Conservation (phyloP, 805 yeast genomes). For the Candida palmyrensis region DNA sequence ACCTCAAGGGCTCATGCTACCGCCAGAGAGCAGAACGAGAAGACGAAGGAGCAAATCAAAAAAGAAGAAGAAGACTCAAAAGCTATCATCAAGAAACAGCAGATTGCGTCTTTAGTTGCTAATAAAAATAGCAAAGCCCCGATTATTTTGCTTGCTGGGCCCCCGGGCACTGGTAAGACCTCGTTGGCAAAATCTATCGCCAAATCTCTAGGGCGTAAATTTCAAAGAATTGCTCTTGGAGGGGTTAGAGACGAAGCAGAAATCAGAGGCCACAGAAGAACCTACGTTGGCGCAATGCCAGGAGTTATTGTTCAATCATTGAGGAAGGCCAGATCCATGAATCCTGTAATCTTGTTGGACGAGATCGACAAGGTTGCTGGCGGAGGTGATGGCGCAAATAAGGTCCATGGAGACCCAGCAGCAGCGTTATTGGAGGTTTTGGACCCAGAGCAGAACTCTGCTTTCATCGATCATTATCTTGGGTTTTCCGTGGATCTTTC, state of each 20-base stretch:
- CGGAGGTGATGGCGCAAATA: slow-evolving; percentile 37
- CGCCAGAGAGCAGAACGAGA: slow-evolving; percentile 16
- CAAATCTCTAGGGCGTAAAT: slow-evolving; percentile 61
- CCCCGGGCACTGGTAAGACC: slow-evolving; percentile 93
- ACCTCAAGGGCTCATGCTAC: slow-evolving; percentile 19
- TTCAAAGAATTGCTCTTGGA: slow-evolving; percentile 79
- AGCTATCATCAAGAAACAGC: background rate
- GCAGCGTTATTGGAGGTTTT: slow-evolving; percentile 84
- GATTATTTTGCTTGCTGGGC: slow-evolving; percentile 77
- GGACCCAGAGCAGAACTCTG: slow-evolving; percentile 82
- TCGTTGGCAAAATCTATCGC: slow-evolving; percentile 83
- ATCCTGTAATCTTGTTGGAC: slow-evolving; percentile 78
- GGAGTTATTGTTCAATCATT: slow-evolving; percentile 75
- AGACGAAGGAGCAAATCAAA: slow-evolving; percentile 9
- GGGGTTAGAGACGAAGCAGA: slow-evolving; percentile 89
- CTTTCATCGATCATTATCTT: slow-evolving; percentile 76
- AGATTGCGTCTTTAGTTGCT: slow-evolving; percentile 10
- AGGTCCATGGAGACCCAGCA: slow-evolving; percentile 78
- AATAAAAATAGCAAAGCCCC: slow-evolving; percentile 53
- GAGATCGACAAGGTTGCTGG: slow-evolving; percentile 79
- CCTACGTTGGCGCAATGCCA: slow-evolving; percentile 91
- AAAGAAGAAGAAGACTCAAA: slow-evolving; percentile 3
- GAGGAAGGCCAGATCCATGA: slow-evolving; percentile 70
- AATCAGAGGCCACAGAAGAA: slow-evolving; percentile 84
- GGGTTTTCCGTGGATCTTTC: slow-evolving; percentile 85